phyloP scores from a whole-genome alignment of 2,329 filamentous ascomycete species.

The Cladosporium sp. region DNA sequence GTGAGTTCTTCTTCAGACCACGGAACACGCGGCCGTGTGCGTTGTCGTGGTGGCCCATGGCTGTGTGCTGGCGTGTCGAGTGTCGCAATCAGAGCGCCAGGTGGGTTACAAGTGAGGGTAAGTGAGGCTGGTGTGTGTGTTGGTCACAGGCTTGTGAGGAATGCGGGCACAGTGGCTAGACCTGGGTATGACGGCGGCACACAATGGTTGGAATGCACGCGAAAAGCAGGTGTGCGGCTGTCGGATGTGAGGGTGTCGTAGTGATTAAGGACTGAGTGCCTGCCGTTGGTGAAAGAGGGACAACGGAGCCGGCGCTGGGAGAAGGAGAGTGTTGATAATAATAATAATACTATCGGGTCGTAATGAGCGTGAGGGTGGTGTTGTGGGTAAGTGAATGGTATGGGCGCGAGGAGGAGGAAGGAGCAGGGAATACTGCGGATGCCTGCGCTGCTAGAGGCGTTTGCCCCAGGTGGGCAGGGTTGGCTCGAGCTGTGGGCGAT shows the following conservation, averaged over 20 bases:
- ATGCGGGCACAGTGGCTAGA: constrained; percentile 15
- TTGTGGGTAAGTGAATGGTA: constrained; percentile 1
- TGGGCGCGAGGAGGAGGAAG: constrained; percentile 2
- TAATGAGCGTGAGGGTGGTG: constrained; percentile 13
- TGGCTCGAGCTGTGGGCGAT: constrained; percentile 4
- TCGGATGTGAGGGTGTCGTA: not conserved
- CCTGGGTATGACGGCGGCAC: not conserved
- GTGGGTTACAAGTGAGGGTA: not conserved
- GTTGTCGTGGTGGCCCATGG: constrained; percentile 34
- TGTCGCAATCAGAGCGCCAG: not conserved
- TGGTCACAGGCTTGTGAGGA: constrained; percentile 5
- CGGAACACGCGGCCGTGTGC: constrained; percentile 33
- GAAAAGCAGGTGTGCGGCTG: not conserved
- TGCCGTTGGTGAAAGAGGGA: constrained; percentile 17
- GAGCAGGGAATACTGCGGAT: not conserved
- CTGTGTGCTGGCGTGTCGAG: constrained; percentile 16
- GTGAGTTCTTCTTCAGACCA: constrained; percentile 29
- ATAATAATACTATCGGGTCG: not conserved
- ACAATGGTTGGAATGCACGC: constrained; percentile 4
- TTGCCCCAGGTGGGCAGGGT: constrained; percentile 9
- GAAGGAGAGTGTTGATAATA: not conserved
- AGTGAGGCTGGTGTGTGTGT: constrained; percentile 16
- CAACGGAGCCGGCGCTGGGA: constrained; percentile 15
- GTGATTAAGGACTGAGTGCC: not conserved
- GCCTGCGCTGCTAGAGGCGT: constrained; percentile 8